A percentile compares a stretch with the other conserved stretches of the same genome.
These are phyloP conservation scores for Leishmania lainsoni DNA, from an alignment of 208 protist genomes.

Conservation along the genomic window DNA sequence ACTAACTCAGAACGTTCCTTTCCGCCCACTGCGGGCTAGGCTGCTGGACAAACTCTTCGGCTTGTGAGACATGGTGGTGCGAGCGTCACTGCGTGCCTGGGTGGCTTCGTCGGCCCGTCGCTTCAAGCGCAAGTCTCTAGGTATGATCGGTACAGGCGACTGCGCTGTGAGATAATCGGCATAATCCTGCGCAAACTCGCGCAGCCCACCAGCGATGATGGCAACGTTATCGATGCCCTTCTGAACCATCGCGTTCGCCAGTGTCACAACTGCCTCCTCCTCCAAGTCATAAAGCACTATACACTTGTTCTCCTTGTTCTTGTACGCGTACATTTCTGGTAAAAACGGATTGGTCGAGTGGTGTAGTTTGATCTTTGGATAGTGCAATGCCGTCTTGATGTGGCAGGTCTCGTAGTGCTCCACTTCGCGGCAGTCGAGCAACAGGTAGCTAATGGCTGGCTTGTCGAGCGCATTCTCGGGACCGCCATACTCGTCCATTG, in stretches of 20 bases:
- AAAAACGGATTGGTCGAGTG: slow-evolving; percentile 82
- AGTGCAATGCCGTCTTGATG: slow-evolving; percentile 81
- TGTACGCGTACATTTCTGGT: slow-evolving; percentile 84
- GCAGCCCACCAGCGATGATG: slow-evolving; percentile 79
- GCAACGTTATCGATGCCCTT: slow-evolving; percentile 90
- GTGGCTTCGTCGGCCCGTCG: slow-evolving; percentile 69
- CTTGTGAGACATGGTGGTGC: slow-evolving; percentile 66
- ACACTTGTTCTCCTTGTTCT: slow-evolving; percentile 86
- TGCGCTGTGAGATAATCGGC: slow-evolving; percentile 51
- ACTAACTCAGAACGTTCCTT: slow-evolving; percentile 31
- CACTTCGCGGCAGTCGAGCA: slow-evolving; percentile 79
- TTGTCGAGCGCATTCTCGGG: slow-evolving; percentile 17
- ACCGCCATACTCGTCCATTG: slow-evolving; percentile 86
- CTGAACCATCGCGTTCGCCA: slow-evolving; percentile 78
- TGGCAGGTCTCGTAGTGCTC: slow-evolving; percentile 85
- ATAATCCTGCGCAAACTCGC: slow-evolving; percentile 88
- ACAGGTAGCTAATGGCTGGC: slow-evolving; percentile 46
- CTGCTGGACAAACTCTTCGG: slow-evolving; percentile 88
- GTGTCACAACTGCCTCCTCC: slow-evolving; percentile 56
- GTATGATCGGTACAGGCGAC: slow-evolving; percentile 67
- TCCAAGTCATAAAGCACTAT: slow-evolving; percentile 92
- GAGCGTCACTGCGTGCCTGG: slow-evolving; percentile 74
- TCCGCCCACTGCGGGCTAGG: slow-evolving; percentile 39
- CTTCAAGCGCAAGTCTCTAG: slow-evolving; percentile 67
- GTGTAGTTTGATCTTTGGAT: slow-evolving; percentile 72